Percentiles rank a stretch among this genome's conserved stretches.
phyloP scores from a whole-genome alignment of 495 filamentous ascomycete species.

The Hypoxylon crocopeplum region DNA sequence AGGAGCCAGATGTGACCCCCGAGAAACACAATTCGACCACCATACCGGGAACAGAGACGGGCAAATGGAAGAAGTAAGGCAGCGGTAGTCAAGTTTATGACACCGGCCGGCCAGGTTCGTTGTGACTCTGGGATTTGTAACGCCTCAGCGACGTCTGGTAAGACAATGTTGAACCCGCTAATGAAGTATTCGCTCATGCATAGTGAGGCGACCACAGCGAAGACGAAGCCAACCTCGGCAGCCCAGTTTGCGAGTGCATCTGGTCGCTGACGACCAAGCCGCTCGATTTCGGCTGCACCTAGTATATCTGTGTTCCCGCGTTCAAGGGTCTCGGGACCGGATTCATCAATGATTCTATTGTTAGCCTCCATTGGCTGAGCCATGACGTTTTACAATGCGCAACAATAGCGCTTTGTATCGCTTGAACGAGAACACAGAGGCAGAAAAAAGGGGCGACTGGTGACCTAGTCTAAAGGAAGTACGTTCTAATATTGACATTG shows the following conservation, averaged over 20 bases:
- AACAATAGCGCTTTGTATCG: too few species aligned
- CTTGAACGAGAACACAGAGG: too few species aligned
- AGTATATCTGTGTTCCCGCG: slow-evolving; percentile 16
- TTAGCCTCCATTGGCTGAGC: slow-evolving; percentile 8
- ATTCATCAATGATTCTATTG: slow-evolving; percentile 6
- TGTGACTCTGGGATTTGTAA: slow-evolving; percentile 69
- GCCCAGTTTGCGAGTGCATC: slow-evolving; percentile 64
- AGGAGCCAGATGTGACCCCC: slow-evolving; percentile 73
- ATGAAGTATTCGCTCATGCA: slow-evolving; percentile 83
- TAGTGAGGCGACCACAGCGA: slow-evolving; percentile 76
- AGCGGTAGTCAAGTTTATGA: slow-evolving; percentile 76
- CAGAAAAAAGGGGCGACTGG: too few species aligned
- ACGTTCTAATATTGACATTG: too few species aligned
- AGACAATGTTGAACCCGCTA: slow-evolving; percentile 83
- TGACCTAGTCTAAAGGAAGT: too few species aligned
- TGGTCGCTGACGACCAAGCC: slow-evolving; percentile 74
- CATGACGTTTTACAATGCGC: slow-evolving; percentile 27
- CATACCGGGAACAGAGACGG: slow-evolving; percentile 77
- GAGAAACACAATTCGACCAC: slow-evolving; percentile 75
- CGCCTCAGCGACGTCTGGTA: slow-evolving; percentile 69
- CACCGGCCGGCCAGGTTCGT: slow-evolving; percentile 80
- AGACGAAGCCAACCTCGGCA: slow-evolving; percentile 73
- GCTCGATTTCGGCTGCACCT: slow-evolving; percentile 59
- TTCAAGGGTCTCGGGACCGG: slow-evolving; percentile 8
- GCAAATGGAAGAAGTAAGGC: slow-evolving; percentile 80